Base-by-base conservation (phyloP, 495 filamentous ascomycete species). In the Pyrenula massariospora region DNA sequence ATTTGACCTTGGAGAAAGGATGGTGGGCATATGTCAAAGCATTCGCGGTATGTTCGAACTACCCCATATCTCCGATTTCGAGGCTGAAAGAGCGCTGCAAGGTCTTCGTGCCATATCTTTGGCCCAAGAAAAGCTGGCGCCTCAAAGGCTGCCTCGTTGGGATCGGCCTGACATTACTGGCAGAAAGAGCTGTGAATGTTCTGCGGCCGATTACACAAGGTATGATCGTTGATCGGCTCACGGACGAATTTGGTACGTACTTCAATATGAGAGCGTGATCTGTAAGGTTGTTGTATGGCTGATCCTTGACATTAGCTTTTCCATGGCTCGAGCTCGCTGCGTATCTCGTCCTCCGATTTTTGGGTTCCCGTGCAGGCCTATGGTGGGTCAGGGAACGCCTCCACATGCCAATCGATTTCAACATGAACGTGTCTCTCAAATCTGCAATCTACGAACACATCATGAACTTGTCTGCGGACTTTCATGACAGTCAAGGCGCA, bases 381-480 rank as follows among this genome's bases (percentile, higher is more conserved):
- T 10, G 50, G n/a, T 24, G n/a, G 19, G 20, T 52, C 19, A 74
- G 74, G 54, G 69, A 75, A 57, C 79, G 76, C 69, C 71, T 88
- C 24, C 87, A 84, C 84, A 66, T 84, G 51, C 83, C 83, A 1
- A 68, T 90, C 24, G 77, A 86, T 61, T 80, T 82, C 62, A 85
- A 83, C 63, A 76, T 82, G 0, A 78, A 82, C 54, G 75, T 76
- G 54, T 71, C 74, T 24, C 72, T 89, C 24, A 82, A 78, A 58
- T 79, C 74, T 0, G 81, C 82, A 0, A 81, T 87, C 2, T 91
- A 88, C 63, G 79, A 82, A 49, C 86, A 91, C 59, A 75, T 91
- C 22, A 87, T 92, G 80, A 78, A 75, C 54, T 75, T 93, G 22
- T 89, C 85, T 0, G 84, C 83, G 58, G 87, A 92, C 61, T 91